Percentiles rank a stretch among this genome's conserved stretches.
Evolutionary conservation across 2,329 filamentous ascomycete genomes (phyloP).

Genomic region (Akanthomyces muscarius): DNA sequence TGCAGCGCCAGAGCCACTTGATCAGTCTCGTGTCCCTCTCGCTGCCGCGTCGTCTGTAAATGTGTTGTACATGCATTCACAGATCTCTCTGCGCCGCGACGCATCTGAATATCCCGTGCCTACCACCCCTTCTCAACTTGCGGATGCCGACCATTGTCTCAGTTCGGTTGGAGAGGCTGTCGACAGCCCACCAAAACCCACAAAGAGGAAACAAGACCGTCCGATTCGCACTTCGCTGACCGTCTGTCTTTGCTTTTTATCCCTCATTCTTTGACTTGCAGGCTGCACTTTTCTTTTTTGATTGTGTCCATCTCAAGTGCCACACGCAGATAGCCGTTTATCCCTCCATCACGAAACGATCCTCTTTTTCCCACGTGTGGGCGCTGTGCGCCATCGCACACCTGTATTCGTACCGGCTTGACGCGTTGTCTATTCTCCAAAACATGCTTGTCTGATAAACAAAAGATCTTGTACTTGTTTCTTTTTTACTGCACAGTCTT

Average conservation of each 20-base stretch:
- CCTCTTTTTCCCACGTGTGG: constrained; percentile 12
- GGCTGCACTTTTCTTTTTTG: background rate
- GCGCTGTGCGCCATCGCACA: background rate
- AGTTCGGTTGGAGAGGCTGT: background rate
- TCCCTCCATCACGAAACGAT: background rate
- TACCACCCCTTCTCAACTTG: background rate
- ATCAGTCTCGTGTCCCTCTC: background rate
- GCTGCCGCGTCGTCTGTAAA: background rate
- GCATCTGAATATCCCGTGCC: background rate
- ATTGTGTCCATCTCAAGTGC: background rate
- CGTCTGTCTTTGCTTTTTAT: background rate
- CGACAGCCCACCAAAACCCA: background rate
- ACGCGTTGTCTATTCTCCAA: background rate
- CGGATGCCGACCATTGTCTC: background rate
- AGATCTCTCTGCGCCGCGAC: background rate
- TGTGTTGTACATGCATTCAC: background rate
- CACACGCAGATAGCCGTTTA: background rate
- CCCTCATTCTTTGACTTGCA: background rate
- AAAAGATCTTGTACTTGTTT: background rate
- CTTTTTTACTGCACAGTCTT: background rate
- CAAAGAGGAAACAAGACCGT: background rate
- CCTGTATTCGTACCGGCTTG: background rate
- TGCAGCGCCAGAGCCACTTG: background rate
- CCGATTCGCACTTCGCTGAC: background rate
- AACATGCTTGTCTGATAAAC: background rate